phyloP scores from a whole-genome alignment of 1,139 yeast species.

The Candida sanyaensis region DNA sequence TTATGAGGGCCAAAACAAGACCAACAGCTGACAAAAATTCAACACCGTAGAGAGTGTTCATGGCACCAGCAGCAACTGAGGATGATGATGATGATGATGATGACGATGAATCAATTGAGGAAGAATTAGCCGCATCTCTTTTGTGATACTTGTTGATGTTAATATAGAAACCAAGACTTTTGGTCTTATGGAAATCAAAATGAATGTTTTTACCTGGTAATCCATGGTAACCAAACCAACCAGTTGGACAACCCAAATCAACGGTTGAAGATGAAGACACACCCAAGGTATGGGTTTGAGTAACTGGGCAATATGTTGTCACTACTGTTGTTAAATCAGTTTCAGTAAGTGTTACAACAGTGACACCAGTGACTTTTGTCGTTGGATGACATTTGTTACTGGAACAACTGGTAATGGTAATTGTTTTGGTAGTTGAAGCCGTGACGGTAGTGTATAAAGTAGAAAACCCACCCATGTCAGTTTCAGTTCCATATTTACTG shows the following conservation, averaged over 20 bases:
- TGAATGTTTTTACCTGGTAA: slow-evolving; percentile 3
- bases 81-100: background rate
- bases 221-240: slow-evolving; percentile 5
- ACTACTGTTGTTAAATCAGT: slow-evolving; percentile 6
- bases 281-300: slow-evolving; percentile 7
- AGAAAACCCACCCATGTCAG: background rate
- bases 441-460: slow-evolving; percentile 7
- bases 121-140: background rate
- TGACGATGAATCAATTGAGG: background rate
- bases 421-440: slow-evolving; percentile 3
- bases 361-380: slow-evolving; percentile 9
- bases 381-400: slow-evolving; percentile 4
- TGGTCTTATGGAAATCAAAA: background rate
- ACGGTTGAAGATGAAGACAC: slow-evolving; percentile 1
- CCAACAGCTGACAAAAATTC: slow-evolving; percentile 3
- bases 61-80: slow-evolving; percentile 1
- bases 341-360: slow-evolving; percentile 8
- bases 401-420: slow-evolving; percentile 9
- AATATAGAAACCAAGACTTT: slow-evolving; percentile 4
- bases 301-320: slow-evolving; percentile 13
- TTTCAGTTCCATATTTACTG: no score
- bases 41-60: slow-evolving; percentile 5
- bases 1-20: slow-evolving; percentile 2
- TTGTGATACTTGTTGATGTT: background rate
- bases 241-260: slow-evolving; percentile 9